Evolutionary conservation across 495 filamentous ascomycete species (phyloP).

Genomic region (Penicillium bialowiezense): DNA sequence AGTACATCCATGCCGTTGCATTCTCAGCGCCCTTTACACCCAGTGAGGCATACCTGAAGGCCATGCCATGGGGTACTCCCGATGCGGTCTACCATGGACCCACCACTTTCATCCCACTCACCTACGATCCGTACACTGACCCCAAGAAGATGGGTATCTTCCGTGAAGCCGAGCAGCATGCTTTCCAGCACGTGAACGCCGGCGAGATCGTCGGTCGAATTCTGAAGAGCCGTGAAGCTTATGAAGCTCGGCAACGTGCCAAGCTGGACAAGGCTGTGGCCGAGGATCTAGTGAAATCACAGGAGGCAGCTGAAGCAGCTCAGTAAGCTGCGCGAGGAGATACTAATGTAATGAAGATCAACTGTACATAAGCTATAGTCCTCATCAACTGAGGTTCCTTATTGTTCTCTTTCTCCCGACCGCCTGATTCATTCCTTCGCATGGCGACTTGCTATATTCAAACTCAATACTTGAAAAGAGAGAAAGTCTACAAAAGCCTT

Average conservation of each 20-base stretch:
- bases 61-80: slow-evolving; percentile 72
- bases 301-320: slow-evolving; percentile 24
- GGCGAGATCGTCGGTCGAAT: slow-evolving; percentile 90
- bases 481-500: too few relatives aligned
- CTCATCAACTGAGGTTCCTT: slow-evolving; percentile 16
- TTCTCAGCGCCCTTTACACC: slow-evolving; percentile 89
- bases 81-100: slow-evolving; percentile 91
- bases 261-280: slow-evolving; percentile 80
- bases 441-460: neutral
- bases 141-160: slow-evolving; percentile 79
- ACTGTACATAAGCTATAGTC: slow-evolving; percentile 17
- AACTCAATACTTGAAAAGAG: too few relatives aligned
- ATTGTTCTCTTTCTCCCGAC: neutral
- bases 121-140: slow-evolving; percentile 79
- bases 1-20: slow-evolving; percentile 85
- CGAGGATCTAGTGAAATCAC: slow-evolving; percentile 52
- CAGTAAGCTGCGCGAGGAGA: slow-evolving; percentile 5
- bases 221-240: slow-evolving; percentile 74
- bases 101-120: slow-evolving; percentile 83
- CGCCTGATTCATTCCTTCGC: neutral
- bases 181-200: slow-evolving; percentile 84
- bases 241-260: slow-evolving; percentile 83
- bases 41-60: slow-evolving; percentile 67
- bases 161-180: slow-evolving; percentile 66
- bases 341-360: slow-evolving; percentile 10